Percentiles rank a stretch among this genome's conserved stretches.
phyloP scores from a whole-genome alignment of 768 basidiomycete genomes.

The Peribolospora baueri region DNA sequence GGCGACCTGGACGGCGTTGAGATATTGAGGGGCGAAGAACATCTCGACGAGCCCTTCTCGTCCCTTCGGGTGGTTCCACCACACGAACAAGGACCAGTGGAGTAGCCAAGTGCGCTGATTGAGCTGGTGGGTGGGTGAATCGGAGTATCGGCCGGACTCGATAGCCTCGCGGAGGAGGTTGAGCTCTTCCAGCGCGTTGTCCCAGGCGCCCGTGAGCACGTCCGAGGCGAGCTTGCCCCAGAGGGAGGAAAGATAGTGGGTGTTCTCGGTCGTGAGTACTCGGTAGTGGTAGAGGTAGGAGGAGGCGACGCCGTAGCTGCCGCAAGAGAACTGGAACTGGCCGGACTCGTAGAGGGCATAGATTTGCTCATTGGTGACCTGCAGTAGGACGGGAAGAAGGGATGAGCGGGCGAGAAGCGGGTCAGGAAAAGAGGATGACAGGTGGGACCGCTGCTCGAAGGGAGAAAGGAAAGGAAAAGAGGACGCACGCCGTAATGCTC shows the following conservation, averaged over 20 bases:
- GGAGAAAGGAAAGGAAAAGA: constrained; percentile 3
- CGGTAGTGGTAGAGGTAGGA: constrained; percentile 98
- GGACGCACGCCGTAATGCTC: constrained; percentile 60
- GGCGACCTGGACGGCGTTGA: constrained; percentile 93
- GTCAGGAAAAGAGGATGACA: neutral
- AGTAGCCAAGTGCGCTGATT: constrained; percentile 89
- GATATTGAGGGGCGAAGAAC: constrained; percentile 78
- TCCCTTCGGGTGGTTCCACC: constrained; percentile 86
- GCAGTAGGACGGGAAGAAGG: constrained; percentile 2
- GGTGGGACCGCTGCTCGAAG: neutral
- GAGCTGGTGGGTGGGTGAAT: constrained; percentile 47
- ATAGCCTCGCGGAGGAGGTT: constrained; percentile 82
- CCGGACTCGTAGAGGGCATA: constrained; percentile 91
- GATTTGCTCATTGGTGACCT: constrained; percentile 91
- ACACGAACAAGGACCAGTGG: constrained; percentile 95
- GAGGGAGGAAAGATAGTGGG: constrained; percentile 83
- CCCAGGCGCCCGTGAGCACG: constrained; percentile 85
- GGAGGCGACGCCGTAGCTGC: constrained; percentile 85
- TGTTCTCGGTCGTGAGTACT: constrained; percentile 74
- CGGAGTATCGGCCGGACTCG: constrained; percentile 36
- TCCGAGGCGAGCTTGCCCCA: constrained; percentile 98
- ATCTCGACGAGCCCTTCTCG: constrained; percentile 80
- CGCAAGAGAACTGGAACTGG: constrained; percentile 95
- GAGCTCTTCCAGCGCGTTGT: constrained; percentile 78
- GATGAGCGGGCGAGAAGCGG: neutral